Evolutionary conservation across 768 basidiomycete species (phyloP), one percentile per base, ranked within the genome.

Genomic region (Russula virescens): DNA sequence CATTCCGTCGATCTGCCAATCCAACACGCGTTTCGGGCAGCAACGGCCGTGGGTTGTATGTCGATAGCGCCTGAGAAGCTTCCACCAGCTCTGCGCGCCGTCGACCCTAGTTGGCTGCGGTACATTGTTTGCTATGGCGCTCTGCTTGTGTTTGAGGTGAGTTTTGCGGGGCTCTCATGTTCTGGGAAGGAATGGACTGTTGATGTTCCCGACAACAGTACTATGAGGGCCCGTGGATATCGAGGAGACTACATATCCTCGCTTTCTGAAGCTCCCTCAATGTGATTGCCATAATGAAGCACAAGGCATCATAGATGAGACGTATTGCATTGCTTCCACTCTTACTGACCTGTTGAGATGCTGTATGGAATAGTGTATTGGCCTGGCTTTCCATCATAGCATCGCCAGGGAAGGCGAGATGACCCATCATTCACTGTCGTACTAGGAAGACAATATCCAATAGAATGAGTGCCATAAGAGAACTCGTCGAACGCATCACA

Each of bases 111-210:
- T 38, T 38, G 10, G n/a, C 38, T 58, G 26, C 48, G 48, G 3
- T 58, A 50, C 9, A 47, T 26, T 2, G 48, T 58, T 50, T 58
- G 58, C 19, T 42, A 25, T 11, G 58, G 58, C 0, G 58, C 58
- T 19, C 50, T 58, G 38, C 40, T 58, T 13, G 48, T 58, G 26
- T 50, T 58, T 42, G 58, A 58, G 58, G 56, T 58, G 34, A 2
- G 56, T 58, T 43, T 31, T 31, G 31, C 31, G 3, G 3, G 42
- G 3, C 5, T 43, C 42, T 3, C 10, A 14, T 38, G 10, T 19
- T 43, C 42, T 43, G 42, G 4, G 18, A 43, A 43, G 42, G 42
- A 43, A 18, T 2, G 18, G 19, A 34, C 21, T 18, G 34, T 34
- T 58, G 23, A 58, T 14, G 31, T 10, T 34, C 18, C 23, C 38